Base-by-base conservation (phyloP, 2,329 filamentous ascomycete genomes). In the Alternaria gansuensis region DNA sequence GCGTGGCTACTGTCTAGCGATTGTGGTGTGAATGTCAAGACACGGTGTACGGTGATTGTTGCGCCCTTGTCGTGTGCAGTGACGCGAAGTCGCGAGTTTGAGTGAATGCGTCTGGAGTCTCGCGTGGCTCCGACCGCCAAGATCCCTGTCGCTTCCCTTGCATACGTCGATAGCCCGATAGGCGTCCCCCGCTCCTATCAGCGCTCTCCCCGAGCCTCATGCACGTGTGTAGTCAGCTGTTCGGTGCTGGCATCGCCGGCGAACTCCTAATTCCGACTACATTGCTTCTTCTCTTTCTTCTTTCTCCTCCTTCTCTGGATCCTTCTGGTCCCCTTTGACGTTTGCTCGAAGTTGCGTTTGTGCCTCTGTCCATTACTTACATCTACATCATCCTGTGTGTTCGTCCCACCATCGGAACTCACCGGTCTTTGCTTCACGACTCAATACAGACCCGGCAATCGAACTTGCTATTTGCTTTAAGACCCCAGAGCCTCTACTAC, bases 161-260 rank as follows among this genome's bases (percentile, higher is more conserved):
- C 64, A 67, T 66, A 57, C 67, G 65, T 56, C 54, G 48, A 48
- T 49, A 44, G 55, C 46, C 57, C 57, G 72, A 74, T 75, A 75
- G 75, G 69, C 55, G 36, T 28, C 63, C 62, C 67, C 67, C 67
- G 65, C 70, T 62, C 67, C 62, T 62, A 69, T 69, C 66, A 71
- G 63, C 65, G 58, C 57, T 62, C 65, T 45, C 54, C 54, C 49
- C 59, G 55, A 56, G 59, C 57, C 51, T 62, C 58, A 60, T 43
- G 56, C 56, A 59, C 51, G 44, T 55, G 57, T 57, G 55, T 62
- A 66, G 65, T 66, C 63, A 66, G 56, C 59, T 65, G 65, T 57
- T 52, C 58, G 8, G 29, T 59, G 56, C 44, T 53, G 49, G 43
- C 51, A 53, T 39, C 54, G 53, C 43, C 56, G 51, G 53, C 49